These are phyloP conservation scores for Beauveria bassiana DNA, from an alignment of 2,329 filamentous ascomycete genomes.

Conservation along the genomic window DNA sequence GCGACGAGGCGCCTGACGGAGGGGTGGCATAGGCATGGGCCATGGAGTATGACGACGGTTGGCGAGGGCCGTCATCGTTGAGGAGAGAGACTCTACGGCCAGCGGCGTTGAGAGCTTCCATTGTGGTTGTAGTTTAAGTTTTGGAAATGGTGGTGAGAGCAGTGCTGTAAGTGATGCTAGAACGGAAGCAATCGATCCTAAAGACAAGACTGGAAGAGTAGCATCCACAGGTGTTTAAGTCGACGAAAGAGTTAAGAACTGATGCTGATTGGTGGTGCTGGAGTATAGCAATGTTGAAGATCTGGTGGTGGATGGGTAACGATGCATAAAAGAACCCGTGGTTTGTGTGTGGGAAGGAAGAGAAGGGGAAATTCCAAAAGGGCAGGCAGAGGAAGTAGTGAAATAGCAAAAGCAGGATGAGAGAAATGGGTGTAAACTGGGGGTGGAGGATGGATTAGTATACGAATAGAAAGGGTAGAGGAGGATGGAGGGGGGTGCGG, in stretches of 20 bases:
- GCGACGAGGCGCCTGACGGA: constrained; percentile 36
- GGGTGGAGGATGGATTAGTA: constrained; percentile 6
- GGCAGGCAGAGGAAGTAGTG: constrained; percentile 2
- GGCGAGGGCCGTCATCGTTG: constrained; percentile 43
- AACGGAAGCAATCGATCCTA: neutral
- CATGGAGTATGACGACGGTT: constrained; percentile 27
- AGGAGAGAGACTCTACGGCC: constrained; percentile 53
- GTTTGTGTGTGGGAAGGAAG: neutral
- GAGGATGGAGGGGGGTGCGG: constrained; percentile 2
- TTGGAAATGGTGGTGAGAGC: neutral
- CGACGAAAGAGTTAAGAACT: neutral
- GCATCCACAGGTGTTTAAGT: neutral
- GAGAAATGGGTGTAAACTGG: constrained; percentile 1
- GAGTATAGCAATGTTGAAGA: neutral
- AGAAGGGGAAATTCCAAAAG: constrained; percentile 1
- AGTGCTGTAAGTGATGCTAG: constrained; percentile 1
- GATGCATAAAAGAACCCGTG: neutral
- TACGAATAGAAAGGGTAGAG: constrained; percentile 2
- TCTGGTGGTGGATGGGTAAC: neutral
- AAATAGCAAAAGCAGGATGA: constrained; percentile 6
- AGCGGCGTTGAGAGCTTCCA: constrained; percentile 49
- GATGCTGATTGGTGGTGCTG: neutral
- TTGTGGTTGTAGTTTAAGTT: constrained; percentile 19
- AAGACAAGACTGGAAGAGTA: neutral
- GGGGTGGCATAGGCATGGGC: constrained; percentile 27